Base-by-base conservation (phyloP, 805 yeast species). In the Metschnikowia gelsemii region DNA sequence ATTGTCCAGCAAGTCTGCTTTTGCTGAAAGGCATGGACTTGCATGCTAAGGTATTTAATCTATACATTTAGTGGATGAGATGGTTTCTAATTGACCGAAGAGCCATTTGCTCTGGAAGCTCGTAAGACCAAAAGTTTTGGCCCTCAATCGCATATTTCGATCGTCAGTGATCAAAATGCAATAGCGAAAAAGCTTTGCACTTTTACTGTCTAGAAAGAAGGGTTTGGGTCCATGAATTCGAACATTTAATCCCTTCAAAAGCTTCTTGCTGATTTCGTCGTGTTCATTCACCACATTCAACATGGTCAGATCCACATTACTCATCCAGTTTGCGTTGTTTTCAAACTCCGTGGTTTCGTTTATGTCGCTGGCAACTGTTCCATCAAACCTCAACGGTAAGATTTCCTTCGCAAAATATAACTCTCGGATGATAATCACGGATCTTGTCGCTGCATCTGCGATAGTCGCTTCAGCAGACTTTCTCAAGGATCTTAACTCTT, bases 371-470 rank as follows among this genome's bases (percentile, higher is more conserved):
- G 89, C 87, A 31, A 76, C 70, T 3, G 84, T 74, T 29, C 89
- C 90, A 52, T 84, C 84, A 51, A 82, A 80, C 52, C 87, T 69
- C 44, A 82, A 62, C 1, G 88, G 84, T 24, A 79, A 45, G 27
- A 83, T 68, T 37, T 73, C 75, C 35, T 71, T 68, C 32, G 82
- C 80, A 14, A 72, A 57, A 50, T 79, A 80, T 38, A 85, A 63
- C 53, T 83, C 89, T 46, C 90, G 68, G 29, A 84, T 73, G 5
- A 84, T 82, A 3, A 85, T 82, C 5, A 85, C 89, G 1, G 89
- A 85, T 38, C 95, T 64, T 0, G 91, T 84, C 0, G 91, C 91
- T 2, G 89, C 83, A 57, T 85, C 93, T 1, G 87, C 78, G 14
- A 85, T 80, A 3, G 83, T 76, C 1, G 81, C 82, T 57, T 85